Evolutionary conservation across 257 asterid genomes (phyloP), one percentile per base, ranked within the genome.

Genomic region (Plantago elongata): DNA sequence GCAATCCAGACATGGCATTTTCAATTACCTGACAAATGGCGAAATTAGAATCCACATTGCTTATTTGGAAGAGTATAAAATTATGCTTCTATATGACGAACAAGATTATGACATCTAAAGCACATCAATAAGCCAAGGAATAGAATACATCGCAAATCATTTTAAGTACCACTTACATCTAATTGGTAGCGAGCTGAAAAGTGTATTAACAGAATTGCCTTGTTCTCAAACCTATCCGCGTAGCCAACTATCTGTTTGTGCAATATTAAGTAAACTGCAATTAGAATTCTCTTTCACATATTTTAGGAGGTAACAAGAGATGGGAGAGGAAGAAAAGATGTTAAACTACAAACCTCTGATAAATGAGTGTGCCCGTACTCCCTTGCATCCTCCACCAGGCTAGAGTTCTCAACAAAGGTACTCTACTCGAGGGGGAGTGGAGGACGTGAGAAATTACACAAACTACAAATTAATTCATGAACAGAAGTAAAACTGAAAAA

Each of bases 111-210:
- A 14, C 10, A 51, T 34, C 40, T 34, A 34, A 34, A 34, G 40
- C 40, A 34, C 40, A 34, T 34, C 40, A 34, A 34, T 34, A 34
- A 5, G 40, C 40, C 2, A 22, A 22, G 27, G 27, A 22, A 22
- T 22, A 22, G 27, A 22, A 22, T 22, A 22, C 27, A 22, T 22
- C 1, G 27, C 27, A 22, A 22, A 22, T 22, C 27, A 1, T 22
- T 22, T 22, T 22, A 22, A 22, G 27, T 22, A 60, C 34, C 45
- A 61, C 94, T 89, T 79, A 84, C 99, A 57, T 93, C 86, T 63
- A 87, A 69, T 54, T 87, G 84, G 78, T 87, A 89, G 29, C 99
- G 99, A 62, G 99, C 95, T 46, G 99, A 93, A 65, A 93, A 93
- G 82, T 93, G 97, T 67, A 89, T 93, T 11, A 93, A 81, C 30